Conservation (phyloP, 306 rosid genomes). For the Dalbergia cultrata region DNA sequence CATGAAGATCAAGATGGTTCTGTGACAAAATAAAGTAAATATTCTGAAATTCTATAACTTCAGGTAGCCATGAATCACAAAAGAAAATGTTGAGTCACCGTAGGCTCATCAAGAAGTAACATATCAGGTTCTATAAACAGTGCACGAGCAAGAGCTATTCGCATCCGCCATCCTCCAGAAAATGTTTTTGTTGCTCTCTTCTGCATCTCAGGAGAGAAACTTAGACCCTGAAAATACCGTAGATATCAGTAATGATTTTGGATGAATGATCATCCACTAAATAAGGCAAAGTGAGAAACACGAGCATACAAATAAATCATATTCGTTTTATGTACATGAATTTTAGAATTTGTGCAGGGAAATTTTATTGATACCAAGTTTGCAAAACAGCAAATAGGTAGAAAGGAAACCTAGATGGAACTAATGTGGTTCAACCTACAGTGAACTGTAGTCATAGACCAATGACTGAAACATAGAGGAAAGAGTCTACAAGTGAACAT, state of each 20-base stretch:
- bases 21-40: slow-evolving; percentile 53
- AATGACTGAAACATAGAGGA: background rate
- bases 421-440: background rate
- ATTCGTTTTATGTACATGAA: background rate
- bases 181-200: slow-evolving; percentile 84
- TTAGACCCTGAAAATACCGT: slow-evolving; percentile 76
- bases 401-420: background rate
- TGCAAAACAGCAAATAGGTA: background rate
- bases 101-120: slow-evolving; percentile 96
- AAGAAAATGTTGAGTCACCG: slow-evolving; percentile 59
- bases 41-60: slow-evolving; percentile 12
- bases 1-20: slow-evolving; percentile 99
- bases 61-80: slow-evolving; percentile 36
- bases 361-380: background rate
- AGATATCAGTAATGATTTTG: slow-evolving; percentile 32
- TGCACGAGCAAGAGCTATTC: slow-evolving; percentile 99
- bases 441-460: background rate
- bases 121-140: slow-evolving; percentile 93
- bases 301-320: slow-evolving; percentile 1
- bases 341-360: background rate
- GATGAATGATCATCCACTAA: background rate
- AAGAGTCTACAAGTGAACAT: background rate
- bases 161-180: slow-evolving; percentile 99
- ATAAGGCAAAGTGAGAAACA: slow-evolving; percentile 28
- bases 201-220: slow-evolving; percentile 96